Base-by-base conservation (phyloP, 2,329 filamentous ascomycete genomes). In the Sporothrix euskadiensis region DNA sequence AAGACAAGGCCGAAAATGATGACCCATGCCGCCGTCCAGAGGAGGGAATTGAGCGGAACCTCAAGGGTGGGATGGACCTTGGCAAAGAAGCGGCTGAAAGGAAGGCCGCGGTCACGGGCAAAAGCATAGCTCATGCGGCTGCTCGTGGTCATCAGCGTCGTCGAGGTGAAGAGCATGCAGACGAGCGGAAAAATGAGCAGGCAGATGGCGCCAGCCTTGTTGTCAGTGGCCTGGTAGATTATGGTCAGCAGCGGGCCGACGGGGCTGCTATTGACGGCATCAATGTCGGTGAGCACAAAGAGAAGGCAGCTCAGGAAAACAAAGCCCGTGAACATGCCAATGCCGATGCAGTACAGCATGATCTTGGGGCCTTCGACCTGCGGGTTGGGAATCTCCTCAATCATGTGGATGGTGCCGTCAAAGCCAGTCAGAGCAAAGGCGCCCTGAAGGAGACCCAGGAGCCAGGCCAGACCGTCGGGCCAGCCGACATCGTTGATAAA, bases 401-500 rank as follows among this genome's bases (percentile, higher is more conserved):
- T 86, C 85, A 88, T 87, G 80, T 86, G 82, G 16, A 85, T 84
- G 4, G 85, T 84, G 77, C 85, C 86, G 76, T 87, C 86, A 76
- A 87, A 87, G 59, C 84, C 86, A 0, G 84, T 87, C 35, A 87
- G 77, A 6, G 83, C 82, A 74, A 86, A 85, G 0, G 85, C 84
- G 0, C 84, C 85, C 77, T 87, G 88, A 0, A 90, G 80, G 61
- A 88, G 79, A 0, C 86, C 86, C n/a, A 88, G 81, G 69, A 87
- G 78, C 85, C 85, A 90, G 3, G 88, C 83, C 47, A 92, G 79
- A 0, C 90, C 90, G 80, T 92, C 88, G 0, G 90, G 90, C 90
- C 90, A 92, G 57, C 89, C 89, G 9, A 88, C 89, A 65, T 87
- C 80, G 76, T 94, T 94, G 79, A 91, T 86, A 78, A 93, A 93